Evolutionary conservation across 179 eudicot genomes (phyloP), one percentile per base, ranked within the genome.

Genomic region (Pouteria campechiana): DNA sequence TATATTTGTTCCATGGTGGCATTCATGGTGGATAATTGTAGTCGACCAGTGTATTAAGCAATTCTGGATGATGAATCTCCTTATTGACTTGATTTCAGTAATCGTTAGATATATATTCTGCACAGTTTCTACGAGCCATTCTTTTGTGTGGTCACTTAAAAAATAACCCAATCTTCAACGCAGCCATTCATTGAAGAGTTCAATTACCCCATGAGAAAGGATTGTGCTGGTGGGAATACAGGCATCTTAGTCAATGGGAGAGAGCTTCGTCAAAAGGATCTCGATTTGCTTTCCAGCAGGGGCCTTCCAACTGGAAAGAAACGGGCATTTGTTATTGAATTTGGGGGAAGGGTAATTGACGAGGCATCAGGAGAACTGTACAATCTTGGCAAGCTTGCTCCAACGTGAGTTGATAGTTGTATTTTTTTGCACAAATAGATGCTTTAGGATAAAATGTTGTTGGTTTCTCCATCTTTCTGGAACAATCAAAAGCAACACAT

Each of bases 101-200:
- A n/a, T n/a, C n/a, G n/a, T n/a, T n/a, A n/a, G n/a, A n/a, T n/a
- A n/a, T n/a, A n/a, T n/a, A n/a, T n/a, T n/a, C n/a, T n/a, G n/a
- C n/a, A n/a, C n/a, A n/a, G n/a, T n/a, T n/a, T n/a, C n/a, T n/a
- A n/a, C n/a, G n/a, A n/a, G n/a, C n/a, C n/a, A n/a, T n/a, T n/a
- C n/a, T n/a, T n/a, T n/a, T n/a, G n/a, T n/a, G n/a, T n/a, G n/a
- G n/a, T n/a, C n/a, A n/a, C n/a, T n/a, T n/a, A n/a, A n/a, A n/a
- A n/a, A n/a, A n/a, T n/a, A n/a, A n/a, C n/a, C n/a, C 44, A 15
- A 44, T 44, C 7, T 30, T 72, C n/a, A n/a, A n/a, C n/a, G 61
- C 88, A 90, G 98, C 94, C 98, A n/a, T 68, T 61, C 47, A 87
- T 90, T 42, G 88, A 86, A 63, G 96, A 90, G 61, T 82, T 90